A percentile compares a stretch with the other conserved stretches of the same genome.
phyloP scores from a whole-genome alignment of 164 flowering plant genomes.

The Magnolia changhungtana region DNA sequence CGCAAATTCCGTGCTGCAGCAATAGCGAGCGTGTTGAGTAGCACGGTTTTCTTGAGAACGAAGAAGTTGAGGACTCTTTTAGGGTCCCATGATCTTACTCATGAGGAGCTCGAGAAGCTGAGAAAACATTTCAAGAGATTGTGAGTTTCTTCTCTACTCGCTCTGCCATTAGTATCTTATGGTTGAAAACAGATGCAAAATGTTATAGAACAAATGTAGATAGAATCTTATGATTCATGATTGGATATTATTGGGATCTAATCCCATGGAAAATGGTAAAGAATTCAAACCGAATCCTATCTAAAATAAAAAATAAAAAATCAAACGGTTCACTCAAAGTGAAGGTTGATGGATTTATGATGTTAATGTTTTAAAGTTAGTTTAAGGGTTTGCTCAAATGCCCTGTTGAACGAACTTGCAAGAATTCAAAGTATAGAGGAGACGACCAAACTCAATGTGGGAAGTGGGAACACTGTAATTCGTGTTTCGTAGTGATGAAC shows the following conservation, averaged over 20 bases:
- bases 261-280: not conserved
- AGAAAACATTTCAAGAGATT: conserved; percentile 49
- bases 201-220: not conserved
- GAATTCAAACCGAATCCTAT: not conserved
- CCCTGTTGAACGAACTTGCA: too few species aligned
- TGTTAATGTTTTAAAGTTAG: not conserved
- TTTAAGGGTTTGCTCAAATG: not conserved
- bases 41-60: conserved; percentile 56
- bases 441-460: too few species aligned
- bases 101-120: conserved; percentile 59
- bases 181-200: not conserved
- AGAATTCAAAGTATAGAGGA: too few species aligned
- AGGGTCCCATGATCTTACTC: conserved; percentile 59
- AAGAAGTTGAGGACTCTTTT: conserved; percentile 56
- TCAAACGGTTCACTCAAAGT: not conserved
- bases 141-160: conserved; percentile 28
- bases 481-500: too few species aligned
- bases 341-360: not conserved
- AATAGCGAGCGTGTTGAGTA: conserved; percentile 62
- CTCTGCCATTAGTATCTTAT: not conserved
- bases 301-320: not conserved
- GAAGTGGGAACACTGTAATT: too few species aligned
- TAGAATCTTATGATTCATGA: not conserved
- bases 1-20: conserved; percentile 80
- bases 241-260: not conserved